phyloP scores from a whole-genome alignment of 345 rosid genomes.

The Arabidopsis thaliana region DNA sequence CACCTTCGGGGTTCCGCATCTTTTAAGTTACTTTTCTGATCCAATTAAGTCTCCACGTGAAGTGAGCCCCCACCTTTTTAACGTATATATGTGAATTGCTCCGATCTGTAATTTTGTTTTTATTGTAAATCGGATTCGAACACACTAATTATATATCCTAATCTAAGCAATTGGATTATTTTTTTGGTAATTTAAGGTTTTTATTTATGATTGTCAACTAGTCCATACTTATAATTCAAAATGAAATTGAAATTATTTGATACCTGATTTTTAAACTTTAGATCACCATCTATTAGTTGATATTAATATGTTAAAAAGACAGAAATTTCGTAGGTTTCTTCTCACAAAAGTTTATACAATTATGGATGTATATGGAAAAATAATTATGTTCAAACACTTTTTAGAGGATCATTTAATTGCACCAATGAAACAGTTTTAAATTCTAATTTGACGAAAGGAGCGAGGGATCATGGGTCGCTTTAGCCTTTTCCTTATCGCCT shows the following conservation, averaged over 20 bases:
- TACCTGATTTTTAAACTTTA: neutral
- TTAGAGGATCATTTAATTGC: neutral
- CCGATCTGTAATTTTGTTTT: neutral
- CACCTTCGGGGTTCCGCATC: constrained; percentile 47
- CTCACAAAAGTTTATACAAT: neutral
- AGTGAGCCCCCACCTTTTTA: constrained; percentile 36
- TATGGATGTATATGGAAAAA: neutral
- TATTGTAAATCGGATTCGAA: neutral
- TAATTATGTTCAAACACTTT: neutral
- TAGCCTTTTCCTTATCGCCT: constrained; percentile 38
- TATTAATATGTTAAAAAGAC: neutral
- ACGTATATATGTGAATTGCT: constrained; percentile 21
- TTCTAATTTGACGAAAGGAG: constrained; percentile 10
- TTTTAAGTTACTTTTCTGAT: constrained; percentile 37
- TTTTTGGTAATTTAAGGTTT: neutral
- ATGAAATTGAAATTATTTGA: neutral
- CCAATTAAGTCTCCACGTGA: constrained; percentile 38
- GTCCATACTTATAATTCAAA: neutral
- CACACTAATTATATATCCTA: neutral
- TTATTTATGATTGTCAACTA: neutral
- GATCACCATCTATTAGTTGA: neutral
- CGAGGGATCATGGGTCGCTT: constrained; percentile 28
- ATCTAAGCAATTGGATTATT: too few relatives aligned
- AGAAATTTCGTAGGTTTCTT: neutral
- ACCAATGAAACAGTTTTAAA: neutral